Conservation (phyloP, 768 basidiomycete species). For the Auricularia sp. region DNA sequence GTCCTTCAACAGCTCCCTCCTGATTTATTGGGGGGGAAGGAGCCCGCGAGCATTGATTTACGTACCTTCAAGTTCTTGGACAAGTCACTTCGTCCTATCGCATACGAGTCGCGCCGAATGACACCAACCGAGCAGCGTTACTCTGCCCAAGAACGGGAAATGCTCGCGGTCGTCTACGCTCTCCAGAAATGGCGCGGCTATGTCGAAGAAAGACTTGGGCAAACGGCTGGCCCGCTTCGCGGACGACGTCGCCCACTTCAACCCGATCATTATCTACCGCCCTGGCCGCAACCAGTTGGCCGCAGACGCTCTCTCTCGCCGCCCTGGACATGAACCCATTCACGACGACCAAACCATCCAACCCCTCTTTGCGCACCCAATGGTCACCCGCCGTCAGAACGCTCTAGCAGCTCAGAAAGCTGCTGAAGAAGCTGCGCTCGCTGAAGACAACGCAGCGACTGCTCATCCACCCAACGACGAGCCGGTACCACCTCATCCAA, state of each 20-base stretch:
- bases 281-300: slow-evolving; percentile 10
- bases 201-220: slow-evolving; percentile 14
- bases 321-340: slow-evolving; percentile 9
- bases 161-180: neutral
- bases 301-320: slow-evolving; percentile 15
- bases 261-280: neutral
- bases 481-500: too few species aligned
- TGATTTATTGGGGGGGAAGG: neutral
- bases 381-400: too few species aligned
- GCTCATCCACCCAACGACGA: too few species aligned
- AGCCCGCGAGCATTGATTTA: neutral
- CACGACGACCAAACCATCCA: slow-evolving; percentile 10
- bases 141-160: neutral
- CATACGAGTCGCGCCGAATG: neutral
- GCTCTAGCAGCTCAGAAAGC: too few species aligned
- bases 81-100: neutral
- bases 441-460: neutral
- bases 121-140: neutral
- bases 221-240: slow-evolving; percentile 15
- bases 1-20: too few species aligned
- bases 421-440: neutral
- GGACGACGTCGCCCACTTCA: slow-evolving; percentile 16
- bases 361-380: slow-evolving; percentile 9
- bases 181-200: slow-evolving; percentile 13
- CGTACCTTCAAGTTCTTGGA: neutral